phyloP scores from a whole-genome alignment of 305 asterid species.

The Coffea humblotiana region DNA sequence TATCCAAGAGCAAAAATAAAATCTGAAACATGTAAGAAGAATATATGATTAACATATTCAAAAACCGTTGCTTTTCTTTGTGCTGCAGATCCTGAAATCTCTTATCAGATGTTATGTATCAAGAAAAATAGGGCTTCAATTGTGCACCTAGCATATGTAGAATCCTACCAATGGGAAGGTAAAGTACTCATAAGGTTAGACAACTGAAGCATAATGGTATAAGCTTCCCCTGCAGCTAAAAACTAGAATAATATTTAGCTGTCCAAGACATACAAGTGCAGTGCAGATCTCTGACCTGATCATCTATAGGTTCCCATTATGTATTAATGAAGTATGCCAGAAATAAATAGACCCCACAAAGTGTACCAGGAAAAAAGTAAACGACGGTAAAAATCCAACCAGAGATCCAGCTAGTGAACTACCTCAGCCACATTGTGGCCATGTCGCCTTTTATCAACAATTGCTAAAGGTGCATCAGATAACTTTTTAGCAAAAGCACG shows the following conservation, averaged over 20 bases:
- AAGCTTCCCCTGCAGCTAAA: neutral
- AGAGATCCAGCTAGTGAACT: conserved; percentile 22
- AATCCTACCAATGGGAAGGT: neutral
- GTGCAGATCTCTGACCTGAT: neutral
- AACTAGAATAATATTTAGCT: neutral
- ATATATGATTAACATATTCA: neutral
- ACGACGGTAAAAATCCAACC: neutral
- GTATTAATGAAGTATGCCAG: neutral
- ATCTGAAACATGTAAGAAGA: neutral
- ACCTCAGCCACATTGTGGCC: conserved; percentile 97
- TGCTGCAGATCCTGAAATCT: neutral
- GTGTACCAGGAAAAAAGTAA: neutral
- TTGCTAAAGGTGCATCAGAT: conserved; percentile 94
- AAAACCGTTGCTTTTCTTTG: neutral
- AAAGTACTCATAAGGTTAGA: neutral
- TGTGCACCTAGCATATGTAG: neutral
- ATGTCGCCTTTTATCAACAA: conserved; percentile 92
- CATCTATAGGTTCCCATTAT: neutral
- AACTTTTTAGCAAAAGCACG: conserved; percentile 91
- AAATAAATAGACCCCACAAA: neutral
- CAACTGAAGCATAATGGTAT: neutral
- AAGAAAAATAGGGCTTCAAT: neutral
- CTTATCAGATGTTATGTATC: neutral
- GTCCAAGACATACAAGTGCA: neutral
- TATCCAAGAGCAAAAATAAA: neutral